These are phyloP conservation scores for Gigaspora rosea DNA, from an alignment of 192 early-diverging fungal species.

Conservation along the genomic window DNA sequence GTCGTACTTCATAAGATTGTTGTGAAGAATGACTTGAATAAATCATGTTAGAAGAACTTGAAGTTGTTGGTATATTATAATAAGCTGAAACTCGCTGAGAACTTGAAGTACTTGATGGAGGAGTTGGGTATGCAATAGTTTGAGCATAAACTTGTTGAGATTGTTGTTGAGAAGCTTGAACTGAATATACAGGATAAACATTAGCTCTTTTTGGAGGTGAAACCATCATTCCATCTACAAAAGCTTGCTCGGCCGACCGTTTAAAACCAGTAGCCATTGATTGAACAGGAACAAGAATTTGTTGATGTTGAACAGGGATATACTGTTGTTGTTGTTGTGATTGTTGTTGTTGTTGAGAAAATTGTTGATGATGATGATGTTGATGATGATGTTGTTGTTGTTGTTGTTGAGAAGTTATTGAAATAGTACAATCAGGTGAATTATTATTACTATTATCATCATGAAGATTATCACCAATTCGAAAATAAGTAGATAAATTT, in stretches of 20 bases:
- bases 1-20: not conserved
- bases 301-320: not conserved
- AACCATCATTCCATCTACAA: conserved; percentile 27
- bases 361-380: not conserved
- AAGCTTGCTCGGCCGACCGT: conserved; percentile 26
- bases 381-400: not conserved
- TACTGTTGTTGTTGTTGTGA: conserved; percentile 1
- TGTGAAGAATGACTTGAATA: conserved; percentile 15
- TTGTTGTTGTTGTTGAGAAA: not conserved
- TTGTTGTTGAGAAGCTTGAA: not conserved
- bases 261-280: conserved; percentile 15
- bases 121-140: conserved; percentile 1
- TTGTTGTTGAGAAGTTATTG: not conserved
- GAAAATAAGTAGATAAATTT: not conserved
- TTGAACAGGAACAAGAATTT: not conserved
- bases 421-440: not conserved
- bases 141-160: conserved; percentile 5
- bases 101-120: not conserved
- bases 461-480: not conserved
- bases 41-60: not conserved
- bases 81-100: not conserved
- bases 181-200: not conserved
- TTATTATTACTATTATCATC: not conserved
- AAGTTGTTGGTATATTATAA: not conserved
- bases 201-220: conserved; percentile 25